phyloP scores from a whole-genome alignment of 1,284 basidiomycete species.

The Cystobasidium sp. region DNA sequence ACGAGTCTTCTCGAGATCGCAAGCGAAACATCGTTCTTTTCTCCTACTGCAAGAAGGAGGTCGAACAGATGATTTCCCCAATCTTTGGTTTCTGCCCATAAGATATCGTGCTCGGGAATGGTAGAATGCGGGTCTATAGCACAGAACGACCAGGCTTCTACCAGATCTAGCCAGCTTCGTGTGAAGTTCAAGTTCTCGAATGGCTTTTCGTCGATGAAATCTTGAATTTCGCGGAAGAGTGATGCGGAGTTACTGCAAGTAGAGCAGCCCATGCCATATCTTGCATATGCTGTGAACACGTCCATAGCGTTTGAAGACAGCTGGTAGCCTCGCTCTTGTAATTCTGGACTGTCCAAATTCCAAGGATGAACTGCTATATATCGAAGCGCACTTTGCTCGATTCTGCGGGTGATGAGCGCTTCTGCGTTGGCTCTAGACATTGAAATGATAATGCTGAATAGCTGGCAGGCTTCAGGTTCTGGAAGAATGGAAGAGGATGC shows the following conservation, averaged over 20 bases:
- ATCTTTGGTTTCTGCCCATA: conserved; percentile 39
- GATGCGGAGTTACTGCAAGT: conserved; percentile 7
- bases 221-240: conserved; percentile 28
- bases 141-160: conserved; percentile 33
- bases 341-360: not conserved
- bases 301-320: conserved; percentile 6
- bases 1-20: conserved; percentile 12
- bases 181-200: conserved; percentile 12
- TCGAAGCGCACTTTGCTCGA: conserved; percentile 28
- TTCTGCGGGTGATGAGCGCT: conserved; percentile 21
- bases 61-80: conserved; percentile 25
- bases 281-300: conserved; percentile 22
- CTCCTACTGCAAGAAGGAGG: not conserved
- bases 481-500: not conserved
- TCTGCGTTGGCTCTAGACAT: conserved; percentile 31
- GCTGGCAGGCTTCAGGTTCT: not conserved
- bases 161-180: conserved; percentile 29
- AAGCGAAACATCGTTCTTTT: not conserved
- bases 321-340: conserved; percentile 8
- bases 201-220: not conserved
- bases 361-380: conserved; percentile 41
- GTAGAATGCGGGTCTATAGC: conserved; percentile 43
- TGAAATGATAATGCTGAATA: conserved; percentile 23
- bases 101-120: conserved; percentile 41
- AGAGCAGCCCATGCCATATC: conserved; percentile 33